Evolutionary conservation across 305 asterid species (phyloP).

Genomic region (Solanum hybrid): DNA sequence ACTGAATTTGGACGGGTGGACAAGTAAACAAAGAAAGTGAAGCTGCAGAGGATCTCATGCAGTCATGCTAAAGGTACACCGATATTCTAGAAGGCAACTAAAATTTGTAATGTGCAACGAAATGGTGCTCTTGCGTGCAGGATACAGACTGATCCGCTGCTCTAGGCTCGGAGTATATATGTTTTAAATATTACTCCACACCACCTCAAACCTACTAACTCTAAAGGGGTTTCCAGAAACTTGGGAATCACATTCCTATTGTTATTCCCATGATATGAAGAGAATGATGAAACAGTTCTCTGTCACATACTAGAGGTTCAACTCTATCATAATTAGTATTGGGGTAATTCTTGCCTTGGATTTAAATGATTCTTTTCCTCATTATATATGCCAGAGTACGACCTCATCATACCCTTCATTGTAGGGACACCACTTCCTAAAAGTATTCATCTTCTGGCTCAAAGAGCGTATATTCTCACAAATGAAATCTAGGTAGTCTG

Average conservation of each 20-base stretch:
- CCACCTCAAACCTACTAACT: not conserved
- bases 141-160: not conserved
- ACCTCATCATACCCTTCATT: not conserved
- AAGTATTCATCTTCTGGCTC: not conserved
- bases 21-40: not conserved
- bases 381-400: not conserved
- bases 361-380: not conserved
- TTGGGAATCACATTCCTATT: not conserved
- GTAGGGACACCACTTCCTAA: not conserved
- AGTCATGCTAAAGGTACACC: not conserved
- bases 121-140: not conserved
- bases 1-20: not conserved
- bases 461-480: not conserved
- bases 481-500: not conserved
- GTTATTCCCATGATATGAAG: not conserved
- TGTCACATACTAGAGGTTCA: not conserved
- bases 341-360: not conserved
- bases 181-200: not conserved
- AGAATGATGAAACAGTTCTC: not conserved
- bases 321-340: not conserved
- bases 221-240: not conserved
- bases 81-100: not conserved
- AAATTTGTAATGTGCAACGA: not conserved
- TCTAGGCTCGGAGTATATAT: not conserved
- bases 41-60: not conserved